Base-by-base conservation (phyloP, 768 basidiomycete genomes). In the Lactifluus volemus region DNA sequence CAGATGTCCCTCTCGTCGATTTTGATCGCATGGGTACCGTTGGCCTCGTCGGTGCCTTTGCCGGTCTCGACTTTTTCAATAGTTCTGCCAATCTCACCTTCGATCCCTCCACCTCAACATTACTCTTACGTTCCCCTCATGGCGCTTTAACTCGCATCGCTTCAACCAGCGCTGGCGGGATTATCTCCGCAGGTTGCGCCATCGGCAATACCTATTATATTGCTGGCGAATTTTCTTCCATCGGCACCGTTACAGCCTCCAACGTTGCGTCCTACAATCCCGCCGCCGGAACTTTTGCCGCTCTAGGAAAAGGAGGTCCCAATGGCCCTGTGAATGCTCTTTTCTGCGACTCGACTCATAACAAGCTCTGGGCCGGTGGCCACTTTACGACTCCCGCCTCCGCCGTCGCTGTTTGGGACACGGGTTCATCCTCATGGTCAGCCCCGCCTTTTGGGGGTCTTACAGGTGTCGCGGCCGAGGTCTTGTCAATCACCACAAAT, bases 21-120 rank as follows among this genome's bases (percentile, higher is more conserved):
- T 87, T 84, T 68, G 74, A 78, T 67, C 85, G 88, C 55, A 95
- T 99, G 91, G 96, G 96, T 65, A 85, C 80, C 57, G 93, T 98
- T 53, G 93, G 85, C 59, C 79, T 98, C 45, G 85, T 86, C 30
- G 96, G 96, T 59, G 79, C 89, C 38, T 99, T 98, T 70, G 81
- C 88, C 25, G 96, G 94, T 49, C 77, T 99, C 63, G 88, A 87
- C 69, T 69, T 94, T 60, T 86, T 88, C 78, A 76, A 83, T 69
- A 81, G 75, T 62, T 81, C 75, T 60, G 72, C 82, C 39, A 67
- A 80, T 51, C 69, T 81, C 66, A 69, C 83, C 38, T 86, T 88
- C 71, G 85, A 93, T 72, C 77, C 89, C 30, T 77, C 85, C 2
- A 79, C 83, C 50, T 82, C 89, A 14, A 86, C 91, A 44, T 76